These are phyloP conservation scores for Babesia sp. DNA, from an alignment of 169 alveolate species.

Conservation along the genomic window DNA sequence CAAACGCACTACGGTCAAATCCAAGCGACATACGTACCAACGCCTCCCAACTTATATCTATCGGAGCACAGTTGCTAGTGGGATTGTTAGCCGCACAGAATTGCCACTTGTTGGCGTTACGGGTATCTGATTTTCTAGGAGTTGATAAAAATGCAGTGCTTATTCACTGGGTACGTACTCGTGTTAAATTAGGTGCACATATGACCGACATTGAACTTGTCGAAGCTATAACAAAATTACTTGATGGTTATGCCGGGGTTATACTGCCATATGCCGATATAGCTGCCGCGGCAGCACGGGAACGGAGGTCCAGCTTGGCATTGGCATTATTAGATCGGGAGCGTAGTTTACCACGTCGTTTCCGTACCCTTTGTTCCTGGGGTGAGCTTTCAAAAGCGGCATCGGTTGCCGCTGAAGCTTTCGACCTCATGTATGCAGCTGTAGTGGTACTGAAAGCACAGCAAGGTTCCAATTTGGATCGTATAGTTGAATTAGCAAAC, in stretches of 20 bases:
- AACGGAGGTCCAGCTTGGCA: slow-evolving; percentile 38
- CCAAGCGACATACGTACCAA: slow-evolving; percentile 27
- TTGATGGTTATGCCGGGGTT: slow-evolving; percentile 51
- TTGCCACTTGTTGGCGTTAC: slow-evolving; percentile 33
- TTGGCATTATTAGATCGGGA: slow-evolving; percentile 43
- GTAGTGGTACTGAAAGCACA: slow-evolving; percentile 24
- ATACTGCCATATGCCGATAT: slow-evolving; percentile 49
- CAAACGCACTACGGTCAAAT: not conserved
- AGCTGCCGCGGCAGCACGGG: slow-evolving; percentile 29
- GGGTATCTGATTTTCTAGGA: slow-evolving; percentile 45
- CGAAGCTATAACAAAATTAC: slow-evolving; percentile 14
- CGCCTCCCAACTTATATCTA: slow-evolving; percentile 33
- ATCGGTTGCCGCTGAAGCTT: slow-evolving; percentile 39
- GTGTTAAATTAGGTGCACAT: slow-evolving; percentile 48
- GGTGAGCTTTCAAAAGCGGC: slow-evolving; percentile 46
- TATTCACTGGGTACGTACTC: slow-evolving; percentile 47
- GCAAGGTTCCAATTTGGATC: slow-evolving; percentile 4
- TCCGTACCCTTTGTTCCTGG: slow-evolving; percentile 40
- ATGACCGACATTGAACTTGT: slow-evolving; percentile 53
- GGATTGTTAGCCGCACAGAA: slow-evolving; percentile 29
- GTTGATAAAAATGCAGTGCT: slow-evolving; percentile 24
- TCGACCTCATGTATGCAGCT: slow-evolving; percentile 44
- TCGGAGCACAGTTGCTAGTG: slow-evolving; percentile 27
- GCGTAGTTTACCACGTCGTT: slow-evolving; percentile 19
- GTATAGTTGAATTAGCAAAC: slow-evolving; percentile 23